Conservation (phyloP, 495 filamentous ascomycete genomes). For the Penicillium crystallinum region DNA sequence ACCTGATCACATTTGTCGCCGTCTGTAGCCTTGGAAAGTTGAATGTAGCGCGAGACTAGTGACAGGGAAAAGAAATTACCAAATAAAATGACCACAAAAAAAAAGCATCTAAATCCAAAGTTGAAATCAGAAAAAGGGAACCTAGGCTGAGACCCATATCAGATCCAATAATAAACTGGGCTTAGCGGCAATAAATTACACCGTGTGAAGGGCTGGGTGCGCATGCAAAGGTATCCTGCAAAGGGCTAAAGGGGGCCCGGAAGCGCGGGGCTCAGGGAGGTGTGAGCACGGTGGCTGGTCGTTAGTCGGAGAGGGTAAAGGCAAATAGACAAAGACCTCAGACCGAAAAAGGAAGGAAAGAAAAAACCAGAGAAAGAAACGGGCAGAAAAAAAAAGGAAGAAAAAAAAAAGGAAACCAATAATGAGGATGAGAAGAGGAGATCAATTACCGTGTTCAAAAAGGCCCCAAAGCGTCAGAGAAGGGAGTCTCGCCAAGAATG, state of each 20-base stretch:
- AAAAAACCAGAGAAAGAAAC: conserved; percentile 9
- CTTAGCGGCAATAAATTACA: conserved; percentile 31
- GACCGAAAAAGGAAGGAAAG: background rate
- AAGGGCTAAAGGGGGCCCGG: conserved; percentile 22
- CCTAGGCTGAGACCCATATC: conserved; percentile 30
- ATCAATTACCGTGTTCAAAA: conserved; percentile 2
- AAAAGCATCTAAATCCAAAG: background rate
- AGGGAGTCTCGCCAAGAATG: conserved; percentile 4
- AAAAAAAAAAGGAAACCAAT: conserved; percentile 4
- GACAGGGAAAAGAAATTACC: background rate
- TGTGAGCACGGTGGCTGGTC: conserved; percentile 36
- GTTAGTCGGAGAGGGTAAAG: conserved; percentile 20
- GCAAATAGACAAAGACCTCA: conserved; percentile 15
- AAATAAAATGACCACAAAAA: background rate
- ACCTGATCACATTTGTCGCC: conserved; percentile 9
- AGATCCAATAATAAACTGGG: conserved; percentile 38
- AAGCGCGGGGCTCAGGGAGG: conserved; percentile 25
- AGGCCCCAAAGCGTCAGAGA: background rate
- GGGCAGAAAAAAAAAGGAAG: background rate
- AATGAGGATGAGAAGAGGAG: conserved; percentile 1
- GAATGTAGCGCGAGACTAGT: conserved; percentile 20
- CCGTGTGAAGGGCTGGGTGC: conserved; percentile 8
- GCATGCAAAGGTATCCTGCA: conserved; percentile 9
- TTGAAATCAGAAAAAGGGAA: conserved; percentile 10
- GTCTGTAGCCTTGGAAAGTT: background rate